Conservation (phyloP, 225 moss, liverwort and hornwort genomes). For the Pleurozium schreberi region DNA sequence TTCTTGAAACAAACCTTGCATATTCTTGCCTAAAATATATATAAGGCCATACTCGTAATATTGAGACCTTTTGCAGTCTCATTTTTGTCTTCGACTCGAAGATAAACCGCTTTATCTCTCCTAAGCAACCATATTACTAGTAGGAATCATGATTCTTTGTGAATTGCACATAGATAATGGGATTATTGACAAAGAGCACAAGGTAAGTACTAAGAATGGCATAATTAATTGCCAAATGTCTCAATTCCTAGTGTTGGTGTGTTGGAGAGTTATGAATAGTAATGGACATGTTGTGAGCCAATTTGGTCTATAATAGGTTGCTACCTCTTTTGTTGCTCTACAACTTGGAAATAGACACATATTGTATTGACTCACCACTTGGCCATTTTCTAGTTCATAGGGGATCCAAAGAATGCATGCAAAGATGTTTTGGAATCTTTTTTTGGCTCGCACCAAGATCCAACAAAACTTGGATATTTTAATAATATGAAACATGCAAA, state of each 20-base stretch:
- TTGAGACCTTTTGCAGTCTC: too few relatives aligned
- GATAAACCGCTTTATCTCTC: too few relatives aligned
- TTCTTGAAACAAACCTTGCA: background rate
- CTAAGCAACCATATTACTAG: background rate
- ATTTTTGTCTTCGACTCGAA: background rate
- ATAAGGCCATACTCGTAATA: too few relatives aligned
- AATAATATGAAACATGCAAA: too few relatives aligned
- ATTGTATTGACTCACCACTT: background rate
- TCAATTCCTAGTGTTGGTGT: background rate
- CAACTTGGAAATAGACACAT: background rate
- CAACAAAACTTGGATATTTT: background rate
- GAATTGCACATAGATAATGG: background rate
- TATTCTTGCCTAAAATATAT: background rate
- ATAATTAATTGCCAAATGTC: background rate
- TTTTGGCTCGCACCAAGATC: background rate
- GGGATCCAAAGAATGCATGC: background rate
- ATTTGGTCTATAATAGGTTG: rapidly evolving
- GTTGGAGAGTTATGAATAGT: background rate
- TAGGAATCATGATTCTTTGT: background rate
- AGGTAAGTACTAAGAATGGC: background rate
- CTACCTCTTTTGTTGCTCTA: too few relatives aligned
- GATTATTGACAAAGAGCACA: background rate
- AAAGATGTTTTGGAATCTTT: background rate
- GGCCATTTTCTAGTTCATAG: background rate
- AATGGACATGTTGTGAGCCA: too few relatives aligned